Evolutionary conservation across 345 rosid genomes (phyloP).

Genomic region (Populus euphratica): DNA sequence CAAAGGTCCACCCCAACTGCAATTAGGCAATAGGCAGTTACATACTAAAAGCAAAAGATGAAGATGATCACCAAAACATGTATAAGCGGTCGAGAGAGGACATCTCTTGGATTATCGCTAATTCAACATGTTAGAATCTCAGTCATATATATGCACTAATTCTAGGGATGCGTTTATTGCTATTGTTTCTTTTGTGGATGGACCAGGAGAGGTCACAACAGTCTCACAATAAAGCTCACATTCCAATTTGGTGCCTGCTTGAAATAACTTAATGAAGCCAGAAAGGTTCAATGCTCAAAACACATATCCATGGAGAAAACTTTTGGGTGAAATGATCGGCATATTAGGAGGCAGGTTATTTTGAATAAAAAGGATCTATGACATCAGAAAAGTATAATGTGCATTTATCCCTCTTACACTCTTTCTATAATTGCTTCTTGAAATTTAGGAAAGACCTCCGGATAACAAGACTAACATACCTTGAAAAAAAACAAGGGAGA

Average conservation of each 20-base stretch:
- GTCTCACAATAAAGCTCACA: no score
- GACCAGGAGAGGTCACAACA: background rate
- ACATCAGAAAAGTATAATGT: no score
- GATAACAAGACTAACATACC: background rate
- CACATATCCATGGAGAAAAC: no score
- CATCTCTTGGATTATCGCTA: background rate
- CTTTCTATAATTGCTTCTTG: no score
- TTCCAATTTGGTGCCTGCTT: no score
- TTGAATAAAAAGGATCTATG: no score
- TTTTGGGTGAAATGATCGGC: no score
- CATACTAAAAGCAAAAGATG: conserved; percentile 3
- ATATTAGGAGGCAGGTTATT: no score
- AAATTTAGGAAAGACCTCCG: no score
- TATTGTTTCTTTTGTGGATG: background rate
- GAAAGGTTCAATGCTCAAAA: background rate
- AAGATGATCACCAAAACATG: background rate
- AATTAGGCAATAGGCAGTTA: conserved; percentile 3
- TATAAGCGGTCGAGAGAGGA: background rate
- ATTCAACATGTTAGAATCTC: background rate
- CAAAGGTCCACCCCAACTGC: conserved; percentile 97
- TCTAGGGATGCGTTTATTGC: background rate
- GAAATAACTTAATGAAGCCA: background rate
- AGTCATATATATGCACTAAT: background rate
- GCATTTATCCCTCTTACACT: no score
- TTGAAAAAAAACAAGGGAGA: background rate